These are phyloP conservation scores for Debaryomycetaceae sp. DNA, from an alignment of 1,139 yeast genomes.

Conservation along the genomic window DNA sequence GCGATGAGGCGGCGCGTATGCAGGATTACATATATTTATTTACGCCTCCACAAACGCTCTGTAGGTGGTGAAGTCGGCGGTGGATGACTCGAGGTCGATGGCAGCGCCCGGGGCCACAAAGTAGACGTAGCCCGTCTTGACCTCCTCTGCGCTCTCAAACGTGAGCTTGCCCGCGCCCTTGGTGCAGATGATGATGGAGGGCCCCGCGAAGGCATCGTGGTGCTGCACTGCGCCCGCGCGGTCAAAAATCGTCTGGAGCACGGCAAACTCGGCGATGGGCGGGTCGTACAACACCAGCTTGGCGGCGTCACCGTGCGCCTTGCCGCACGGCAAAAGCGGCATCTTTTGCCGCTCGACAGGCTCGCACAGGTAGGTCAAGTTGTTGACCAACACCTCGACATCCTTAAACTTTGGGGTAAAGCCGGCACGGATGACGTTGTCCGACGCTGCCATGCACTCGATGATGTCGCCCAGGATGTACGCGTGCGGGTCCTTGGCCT, in stretches of 20 bases:
- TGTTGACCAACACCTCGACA: constrained; percentile 79
- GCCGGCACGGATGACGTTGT: constrained; percentile 96
- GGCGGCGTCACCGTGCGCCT: constrained; percentile 63
- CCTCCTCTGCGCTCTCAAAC: constrained; percentile 36
- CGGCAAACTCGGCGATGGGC: constrained; percentile 94
- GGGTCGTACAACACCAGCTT: constrained; percentile 76
- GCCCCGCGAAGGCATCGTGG: constrained; percentile 69
- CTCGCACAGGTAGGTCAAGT: constrained; percentile 87
- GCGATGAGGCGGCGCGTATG: too few relatives aligned
- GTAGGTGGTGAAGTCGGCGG: constrained; percentile 61
- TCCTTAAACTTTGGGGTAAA: constrained; percentile 98
- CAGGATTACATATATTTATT: neutral
- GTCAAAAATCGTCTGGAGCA: constrained; percentile 65
- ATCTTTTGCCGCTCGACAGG: constrained; percentile 91
- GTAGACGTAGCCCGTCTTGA: constrained; percentile 68
- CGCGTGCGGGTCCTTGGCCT: constrained; percentile 98
- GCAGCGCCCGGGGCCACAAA: constrained; percentile 78
- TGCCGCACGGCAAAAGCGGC: constrained; percentile 60
- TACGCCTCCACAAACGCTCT: constrained; percentile 81
- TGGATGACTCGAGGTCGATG: constrained; percentile 54
- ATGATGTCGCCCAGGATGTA: constrained; percentile 95
- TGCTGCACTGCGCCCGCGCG: constrained; percentile 40
- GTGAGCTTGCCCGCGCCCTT: constrained; percentile 68
- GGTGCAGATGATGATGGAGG: constrained; percentile 81
- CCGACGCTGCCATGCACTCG: constrained; percentile 99